phyloP scores from a whole-genome alignment of 805 yeast species.

The Zygosaccharomyces gambellarensis region DNA sequence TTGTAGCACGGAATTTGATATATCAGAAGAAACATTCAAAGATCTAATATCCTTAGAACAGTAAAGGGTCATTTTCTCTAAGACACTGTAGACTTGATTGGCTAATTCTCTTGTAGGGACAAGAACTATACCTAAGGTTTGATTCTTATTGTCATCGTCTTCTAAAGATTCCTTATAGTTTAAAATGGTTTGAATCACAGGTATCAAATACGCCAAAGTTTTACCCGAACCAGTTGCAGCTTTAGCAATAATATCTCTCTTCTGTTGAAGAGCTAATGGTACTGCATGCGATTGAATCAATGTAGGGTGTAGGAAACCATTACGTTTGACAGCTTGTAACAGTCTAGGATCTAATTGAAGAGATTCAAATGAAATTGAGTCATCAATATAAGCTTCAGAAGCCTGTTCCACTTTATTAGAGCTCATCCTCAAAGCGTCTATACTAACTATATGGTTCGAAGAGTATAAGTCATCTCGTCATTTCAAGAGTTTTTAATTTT shows the following conservation, averaged over 20 bases:
- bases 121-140: conserved; percentile 59
- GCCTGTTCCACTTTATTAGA: conserved; percentile 39
- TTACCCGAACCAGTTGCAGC: conserved; percentile 97
- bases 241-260: conserved; percentile 86
- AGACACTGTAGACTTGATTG: conserved; percentile 70
- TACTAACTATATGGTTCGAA: not conserved
- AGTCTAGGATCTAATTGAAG: conserved; percentile 79
- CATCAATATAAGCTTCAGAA: conserved; percentile 67
- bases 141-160: conserved; percentile 19
- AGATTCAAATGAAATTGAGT: conserved; percentile 63
- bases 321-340: conserved; percentile 72
- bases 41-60: conserved; percentile 62
- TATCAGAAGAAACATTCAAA: conserved; percentile 58
- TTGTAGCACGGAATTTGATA: conserved; percentile 64
- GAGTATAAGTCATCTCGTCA: not conserved
- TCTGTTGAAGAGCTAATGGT: conserved; percentile 84
- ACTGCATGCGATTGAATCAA: conserved; percentile 87
- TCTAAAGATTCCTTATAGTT: conserved; percentile 34
- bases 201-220: conserved; percentile 84
- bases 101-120: conserved; percentile 94
- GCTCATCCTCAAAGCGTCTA: conserved; percentile 16
- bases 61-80: conserved; percentile 62
- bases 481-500: not conserved
- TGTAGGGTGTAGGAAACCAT: conserved; percentile 84
- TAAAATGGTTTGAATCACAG: conserved; percentile 75